Conservation (phyloP, 768 basidiomycete species). For the Lentinula raphanica region DNA sequence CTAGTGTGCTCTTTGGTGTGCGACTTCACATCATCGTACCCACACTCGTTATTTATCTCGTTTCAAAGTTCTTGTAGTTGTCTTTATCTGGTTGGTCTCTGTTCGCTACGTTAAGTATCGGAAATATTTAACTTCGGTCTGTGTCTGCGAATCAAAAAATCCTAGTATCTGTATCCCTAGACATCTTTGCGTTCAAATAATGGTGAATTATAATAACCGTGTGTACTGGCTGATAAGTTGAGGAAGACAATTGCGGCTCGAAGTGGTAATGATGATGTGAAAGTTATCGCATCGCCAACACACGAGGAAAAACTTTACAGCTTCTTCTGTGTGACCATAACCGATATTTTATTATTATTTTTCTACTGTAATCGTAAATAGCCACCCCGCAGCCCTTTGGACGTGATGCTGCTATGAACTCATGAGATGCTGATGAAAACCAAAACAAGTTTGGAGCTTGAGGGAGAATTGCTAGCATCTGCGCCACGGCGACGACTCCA, state of each 20-base stretch:
- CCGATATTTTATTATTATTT: no score
- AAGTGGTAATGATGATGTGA: no score
- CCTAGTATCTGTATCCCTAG: background rate
- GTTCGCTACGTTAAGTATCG: background rate
- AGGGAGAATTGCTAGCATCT: no score
- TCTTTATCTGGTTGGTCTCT: background rate
- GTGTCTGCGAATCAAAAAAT: background rate
- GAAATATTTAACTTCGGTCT: background rate
- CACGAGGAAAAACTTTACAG: no score
- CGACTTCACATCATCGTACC: background rate
- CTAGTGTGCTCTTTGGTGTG: background rate
- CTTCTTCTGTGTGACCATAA: no score
- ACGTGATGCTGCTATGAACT: background rate
- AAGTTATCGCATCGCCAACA: no score
- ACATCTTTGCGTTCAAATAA: no score
- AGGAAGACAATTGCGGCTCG: no score
- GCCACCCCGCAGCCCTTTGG: no score
- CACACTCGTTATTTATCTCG: conserved; percentile 1
- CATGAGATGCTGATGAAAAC: background rate
- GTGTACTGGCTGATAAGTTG: no score
- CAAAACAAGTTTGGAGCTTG: background rate
- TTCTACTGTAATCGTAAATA: background rate
- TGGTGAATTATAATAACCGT: no score
- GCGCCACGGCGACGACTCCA: background rate
- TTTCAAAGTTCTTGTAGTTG: background rate